A percentile compares a stretch with the other conserved stretches of the same genome.
Evolutionary conservation across 768 basidiomycete species (phyloP).

Genomic region (Astraeus odoratus): DNA sequence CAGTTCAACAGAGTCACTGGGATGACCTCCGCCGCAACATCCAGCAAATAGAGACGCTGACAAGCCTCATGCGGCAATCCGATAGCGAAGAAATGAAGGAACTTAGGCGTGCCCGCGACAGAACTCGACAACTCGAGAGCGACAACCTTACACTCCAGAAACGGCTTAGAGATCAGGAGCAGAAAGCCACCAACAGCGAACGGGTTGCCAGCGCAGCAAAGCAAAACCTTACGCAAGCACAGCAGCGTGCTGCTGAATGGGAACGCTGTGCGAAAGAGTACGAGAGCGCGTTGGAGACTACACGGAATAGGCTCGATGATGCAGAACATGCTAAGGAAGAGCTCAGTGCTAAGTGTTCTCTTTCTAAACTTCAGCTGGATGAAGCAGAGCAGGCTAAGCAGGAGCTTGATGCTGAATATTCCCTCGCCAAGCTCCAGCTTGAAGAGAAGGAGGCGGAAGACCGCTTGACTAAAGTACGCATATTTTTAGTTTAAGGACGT

Average conservation of each 20-base stretch:
- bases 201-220: constrained; percentile 48
- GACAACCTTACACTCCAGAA: constrained; percentile 65
- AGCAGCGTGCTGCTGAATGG: constrained; percentile 78
- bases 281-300: constrained; percentile 55
- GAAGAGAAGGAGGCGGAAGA: constrained; percentile 72
- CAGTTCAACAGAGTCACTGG: constrained; percentile 68
- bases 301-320: constrained; percentile 56
- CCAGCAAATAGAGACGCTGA: constrained; percentile 67
- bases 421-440: constrained; percentile 59
- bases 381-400: constrained; percentile 56
- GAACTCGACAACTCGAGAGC: constrained; percentile 49
- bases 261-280: constrained; percentile 70
- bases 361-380: constrained; percentile 67
- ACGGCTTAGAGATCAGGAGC: constrained; percentile 67
- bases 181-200: constrained; percentile 53
- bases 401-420: constrained; percentile 67
- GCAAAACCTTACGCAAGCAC: constrained; percentile 62
- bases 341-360: constrained; percentile 63
- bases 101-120: constrained; percentile 58
- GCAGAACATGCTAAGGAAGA: constrained; percentile 58
- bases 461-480: constrained; percentile 55
- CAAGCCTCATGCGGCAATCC: constrained; percentile 50
- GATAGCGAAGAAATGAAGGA: constrained; percentile 72
- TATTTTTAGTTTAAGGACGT: background rate
- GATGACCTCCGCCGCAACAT: constrained; percentile 64